phyloP scores from a whole-genome alignment of 495 filamentous ascomycete genomes.

The Talaromyces liani region DNA sequence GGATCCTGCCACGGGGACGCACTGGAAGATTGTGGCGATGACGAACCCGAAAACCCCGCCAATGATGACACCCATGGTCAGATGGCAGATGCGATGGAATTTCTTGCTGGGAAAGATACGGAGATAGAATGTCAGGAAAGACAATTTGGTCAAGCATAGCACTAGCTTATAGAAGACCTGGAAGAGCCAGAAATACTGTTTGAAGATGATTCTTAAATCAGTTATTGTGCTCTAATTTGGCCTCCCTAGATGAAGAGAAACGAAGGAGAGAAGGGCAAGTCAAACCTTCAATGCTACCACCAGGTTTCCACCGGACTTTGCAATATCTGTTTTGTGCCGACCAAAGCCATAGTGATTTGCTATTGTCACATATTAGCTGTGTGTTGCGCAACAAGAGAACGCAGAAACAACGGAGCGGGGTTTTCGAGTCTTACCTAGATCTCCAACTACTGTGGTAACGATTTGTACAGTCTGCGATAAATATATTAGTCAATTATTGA shows the following conservation, averaged over 20 bases:
- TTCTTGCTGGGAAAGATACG: slow-evolving; percentile 22
- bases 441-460: slow-evolving; percentile 20
- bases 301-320: slow-evolving; percentile 10
- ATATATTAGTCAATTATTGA: neutral
- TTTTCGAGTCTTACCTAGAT: slow-evolving; percentile 11
- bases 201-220: neutral
- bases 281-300: slow-evolving; percentile 13
- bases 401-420: neutral
- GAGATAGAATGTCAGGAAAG: slow-evolving; percentile 29
- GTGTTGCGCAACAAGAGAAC: neutral
- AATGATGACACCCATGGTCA: slow-evolving; percentile 13
- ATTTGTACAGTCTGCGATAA: slow-evolving; percentile 11
- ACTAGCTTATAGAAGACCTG: slow-evolving; percentile 32
- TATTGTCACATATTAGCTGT: neutral
- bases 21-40: slow-evolving; percentile 36
- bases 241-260: neutral
- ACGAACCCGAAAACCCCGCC: slow-evolving; percentile 16
- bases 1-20: slow-evolving; percentile 28
- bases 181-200: slow-evolving; percentile 25
- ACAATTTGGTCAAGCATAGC: slow-evolving; percentile 27
- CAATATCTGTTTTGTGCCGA: slow-evolving; percentile 12
- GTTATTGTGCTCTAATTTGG: neutral
- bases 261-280: neutral
- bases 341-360: slow-evolving; percentile 16
- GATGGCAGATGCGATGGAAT: slow-evolving; percentile 20